phyloP scores from a whole-genome alignment of 2,329 filamentous ascomycete genomes.

The Talaromyces amestolkiae region DNA sequence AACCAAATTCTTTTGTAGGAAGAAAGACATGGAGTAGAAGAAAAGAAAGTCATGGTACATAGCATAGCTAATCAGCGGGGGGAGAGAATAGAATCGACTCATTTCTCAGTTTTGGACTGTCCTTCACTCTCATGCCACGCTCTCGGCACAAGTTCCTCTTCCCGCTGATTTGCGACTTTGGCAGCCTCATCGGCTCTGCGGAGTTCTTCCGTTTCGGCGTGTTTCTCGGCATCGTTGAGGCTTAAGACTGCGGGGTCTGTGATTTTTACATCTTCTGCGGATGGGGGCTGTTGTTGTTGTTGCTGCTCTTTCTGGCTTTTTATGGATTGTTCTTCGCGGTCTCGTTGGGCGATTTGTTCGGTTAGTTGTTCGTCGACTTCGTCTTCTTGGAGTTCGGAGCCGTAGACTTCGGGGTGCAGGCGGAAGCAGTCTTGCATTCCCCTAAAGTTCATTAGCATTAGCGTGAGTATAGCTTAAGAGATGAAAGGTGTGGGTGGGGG shows the following conservation, averaged over 20 bases:
- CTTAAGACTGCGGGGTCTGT: slow-evolving; percentile 26
- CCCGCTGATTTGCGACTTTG: slow-evolving; percentile 30
- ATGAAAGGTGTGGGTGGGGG: neutral
- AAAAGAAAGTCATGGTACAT: slow-evolving; percentile 15
- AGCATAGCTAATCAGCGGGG: neutral
- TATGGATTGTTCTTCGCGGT: slow-evolving; percentile 19
- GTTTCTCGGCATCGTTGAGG: slow-evolving; percentile 29
- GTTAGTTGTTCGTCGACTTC: slow-evolving; percentile 46
- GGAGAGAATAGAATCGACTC: neutral
- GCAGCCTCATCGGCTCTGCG: slow-evolving; percentile 11
- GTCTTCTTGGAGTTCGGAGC: slow-evolving; percentile 79
- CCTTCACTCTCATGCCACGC: slow-evolving; percentile 38
- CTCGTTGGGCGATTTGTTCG: slow-evolving; percentile 27
- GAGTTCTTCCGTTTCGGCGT: slow-evolving; percentile 25
- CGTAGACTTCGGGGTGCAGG: slow-evolving; percentile 87
- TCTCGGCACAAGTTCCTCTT: slow-evolving; percentile 51
- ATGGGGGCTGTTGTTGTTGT: neutral
- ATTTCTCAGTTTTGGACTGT: slow-evolving; percentile 17
- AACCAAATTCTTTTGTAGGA: neutral
- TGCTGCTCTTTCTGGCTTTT: slow-evolving; percentile 1
- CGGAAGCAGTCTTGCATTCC: slow-evolving; percentile 98
- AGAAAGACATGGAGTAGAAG: neutral
- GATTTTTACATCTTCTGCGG: slow-evolving; percentile 2
- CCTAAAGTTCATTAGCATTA: slow-evolving; percentile 53
- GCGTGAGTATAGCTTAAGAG: too few relatives aligned